Evolutionary conservation across 495 filamentous ascomycete genomes (phyloP).

Genomic region (Staphylotrichum longicolle): DNA sequence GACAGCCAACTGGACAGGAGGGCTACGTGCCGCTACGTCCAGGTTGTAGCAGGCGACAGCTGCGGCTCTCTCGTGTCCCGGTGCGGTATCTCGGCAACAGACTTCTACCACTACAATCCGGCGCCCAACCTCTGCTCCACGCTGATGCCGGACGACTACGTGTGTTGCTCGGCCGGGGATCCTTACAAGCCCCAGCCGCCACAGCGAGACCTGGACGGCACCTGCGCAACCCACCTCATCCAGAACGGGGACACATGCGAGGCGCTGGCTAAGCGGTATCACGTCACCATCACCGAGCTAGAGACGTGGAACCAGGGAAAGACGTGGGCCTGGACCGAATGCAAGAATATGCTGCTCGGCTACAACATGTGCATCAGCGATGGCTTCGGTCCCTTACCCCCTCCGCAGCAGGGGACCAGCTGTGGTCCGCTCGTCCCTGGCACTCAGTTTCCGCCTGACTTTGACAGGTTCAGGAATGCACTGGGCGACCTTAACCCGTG

Average conservation of each 20-base stretch:
- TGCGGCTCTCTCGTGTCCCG: conserved; percentile 38
- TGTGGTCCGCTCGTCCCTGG: conserved; percentile 37
- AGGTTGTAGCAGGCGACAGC: conserved; percentile 35
- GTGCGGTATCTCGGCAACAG: conserved; percentile 41
- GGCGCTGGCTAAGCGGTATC: conserved; percentile 29
- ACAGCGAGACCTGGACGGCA: conserved; percentile 35
- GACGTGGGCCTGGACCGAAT: conserved; percentile 45
- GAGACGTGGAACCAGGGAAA: conserved; percentile 38
- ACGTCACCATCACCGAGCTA: conserved; percentile 33
- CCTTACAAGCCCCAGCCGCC: conserved; percentile 41
- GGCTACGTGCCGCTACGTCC: conserved; percentile 6
- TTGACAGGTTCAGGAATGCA: conserved; percentile 16
- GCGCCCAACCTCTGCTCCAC: conserved; percentile 38
- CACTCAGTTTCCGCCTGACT: conserved; percentile 10
- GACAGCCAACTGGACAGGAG: neutral
- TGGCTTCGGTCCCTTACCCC: conserved; percentile 41
- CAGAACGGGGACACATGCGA: conserved; percentile 36
- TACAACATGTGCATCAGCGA: conserved; percentile 40
- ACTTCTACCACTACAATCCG: conserved; percentile 45
- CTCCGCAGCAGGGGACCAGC: conserved; percentile 30
- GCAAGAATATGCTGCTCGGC: conserved; percentile 29
- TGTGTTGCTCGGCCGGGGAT: conserved; percentile 47
- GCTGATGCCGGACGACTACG: conserved; percentile 37
- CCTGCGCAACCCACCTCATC: conserved; percentile 40
- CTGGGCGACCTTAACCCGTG: conserved; percentile 30